Evolutionary conservation across 495 filamentous ascomycete genomes (phyloP).

Genomic region (Aspergillus diversus): DNA sequence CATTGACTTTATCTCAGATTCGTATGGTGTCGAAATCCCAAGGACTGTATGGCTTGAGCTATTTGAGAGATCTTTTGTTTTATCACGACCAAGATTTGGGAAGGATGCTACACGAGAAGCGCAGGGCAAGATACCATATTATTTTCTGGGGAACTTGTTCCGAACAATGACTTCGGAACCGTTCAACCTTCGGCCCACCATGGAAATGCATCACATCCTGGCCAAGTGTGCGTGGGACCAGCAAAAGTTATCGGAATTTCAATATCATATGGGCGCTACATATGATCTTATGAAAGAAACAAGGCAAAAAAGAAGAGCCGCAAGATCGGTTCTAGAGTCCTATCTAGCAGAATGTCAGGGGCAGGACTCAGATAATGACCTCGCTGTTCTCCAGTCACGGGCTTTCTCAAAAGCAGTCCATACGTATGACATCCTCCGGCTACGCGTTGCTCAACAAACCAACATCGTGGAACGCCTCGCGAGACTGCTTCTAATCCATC

Average conservation of each 20-base stretch:
- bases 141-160: slow-evolving; percentile 51
- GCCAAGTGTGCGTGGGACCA: slow-evolving; percentile 40
- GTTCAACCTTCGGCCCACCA: slow-evolving; percentile 57
- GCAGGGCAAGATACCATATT: slow-evolving; percentile 41
- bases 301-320: slow-evolving; percentile 28
- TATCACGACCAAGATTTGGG: slow-evolving; percentile 38
- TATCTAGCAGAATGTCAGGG: slow-evolving; percentile 21
- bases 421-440: slow-evolving; percentile 40
- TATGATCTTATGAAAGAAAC: slow-evolving; percentile 40
- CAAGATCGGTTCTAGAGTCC: slow-evolving; percentile 31
- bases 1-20: slow-evolving; percentile 59
- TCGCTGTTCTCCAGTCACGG: slow-evolving; percentile 28
- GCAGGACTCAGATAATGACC: slow-evolving; percentile 6
- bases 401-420: slow-evolving; percentile 41
- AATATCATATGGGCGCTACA: slow-evolving; percentile 30
- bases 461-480: slow-evolving; percentile 27
- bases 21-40: slow-evolving; percentile 57
- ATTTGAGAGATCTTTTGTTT: slow-evolving; percentile 61
- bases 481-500: slow-evolving; percentile 19
- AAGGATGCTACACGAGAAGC: slow-evolving; percentile 22
- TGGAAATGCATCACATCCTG: slow-evolving; percentile 56
- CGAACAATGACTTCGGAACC: slow-evolving; percentile 58
- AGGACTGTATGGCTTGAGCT: slow-evolving; percentile 58
- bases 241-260: slow-evolving; percentile 26
- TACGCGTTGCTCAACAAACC: slow-evolving; percentile 38